phyloP scores from a whole-genome alignment of 2,329 filamentous ascomycete species.

The Penicillium sp. region DNA sequence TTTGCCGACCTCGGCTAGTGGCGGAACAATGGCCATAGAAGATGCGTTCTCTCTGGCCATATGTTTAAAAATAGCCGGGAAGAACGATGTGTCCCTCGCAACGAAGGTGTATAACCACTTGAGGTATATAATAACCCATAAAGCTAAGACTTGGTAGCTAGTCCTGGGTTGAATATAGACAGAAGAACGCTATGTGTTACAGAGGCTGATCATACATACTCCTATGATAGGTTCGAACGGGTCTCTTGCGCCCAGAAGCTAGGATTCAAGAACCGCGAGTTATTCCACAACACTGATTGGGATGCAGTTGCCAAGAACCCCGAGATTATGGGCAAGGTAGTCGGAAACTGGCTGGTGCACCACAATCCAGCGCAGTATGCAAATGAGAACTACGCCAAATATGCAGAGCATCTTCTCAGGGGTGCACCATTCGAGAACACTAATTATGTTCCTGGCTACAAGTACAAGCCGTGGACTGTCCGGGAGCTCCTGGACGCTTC shows the following conservation, averaged over 20 bases:
- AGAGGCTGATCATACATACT: not conserved
- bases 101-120: not conserved
- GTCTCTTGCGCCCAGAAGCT: not conserved
- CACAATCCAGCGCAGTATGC: not conserved
- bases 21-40: not conserved
- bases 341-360: not conserved
- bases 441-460: not conserved
- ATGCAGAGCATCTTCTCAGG: not conserved
- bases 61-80: not conserved
- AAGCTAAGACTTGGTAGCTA: not conserved
- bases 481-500: not conserved
- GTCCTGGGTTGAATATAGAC: not conserved
- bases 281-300: not conserved
- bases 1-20: not conserved
- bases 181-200: not conserved
- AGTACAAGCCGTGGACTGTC: not conserved
- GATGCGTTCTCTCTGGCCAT: not conserved
- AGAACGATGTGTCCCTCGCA: not conserved
- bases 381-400: not conserved
- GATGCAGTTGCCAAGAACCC: not conserved
- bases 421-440: not conserved
- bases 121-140: not conserved
- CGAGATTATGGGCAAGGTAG: not conserved
- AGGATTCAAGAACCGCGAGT: not conserved
- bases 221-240: not conserved